phyloP scores from a whole-genome alignment of 345 rosid genomes.

The Camelina sativa region DNA sequence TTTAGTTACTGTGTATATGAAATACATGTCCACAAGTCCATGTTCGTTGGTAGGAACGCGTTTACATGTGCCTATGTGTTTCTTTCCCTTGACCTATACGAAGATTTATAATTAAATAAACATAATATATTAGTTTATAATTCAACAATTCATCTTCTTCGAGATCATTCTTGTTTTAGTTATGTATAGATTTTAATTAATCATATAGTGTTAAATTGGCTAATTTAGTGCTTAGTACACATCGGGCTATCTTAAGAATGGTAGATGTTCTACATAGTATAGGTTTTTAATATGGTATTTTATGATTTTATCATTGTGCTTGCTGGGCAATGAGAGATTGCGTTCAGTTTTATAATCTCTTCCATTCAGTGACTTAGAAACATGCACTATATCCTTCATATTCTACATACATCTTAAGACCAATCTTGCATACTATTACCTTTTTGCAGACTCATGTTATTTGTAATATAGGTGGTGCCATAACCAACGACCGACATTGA shows the following conservation, averaged over 20 bases:
- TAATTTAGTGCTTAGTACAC: neutral
- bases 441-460: no score
- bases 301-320: neutral
- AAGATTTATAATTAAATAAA: neutral
- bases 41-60: slow-evolving; percentile 42
- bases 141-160: neutral
- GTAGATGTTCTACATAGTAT: neutral
- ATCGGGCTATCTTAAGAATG: neutral
- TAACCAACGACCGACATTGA: neutral
- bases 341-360: neutral
- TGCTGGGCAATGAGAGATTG: neutral
- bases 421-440: slow-evolving; percentile 1
- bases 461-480: neutral
- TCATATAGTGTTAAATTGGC: neutral
- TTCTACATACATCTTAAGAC: slow-evolving; percentile 19
- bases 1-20: neutral
- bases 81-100: slow-evolving; percentile 25
- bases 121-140: neutral
- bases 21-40: slow-evolving; percentile 36
- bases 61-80: slow-evolving; percentile 39
- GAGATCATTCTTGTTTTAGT: no score
- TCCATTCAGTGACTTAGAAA: neutral
- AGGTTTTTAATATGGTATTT: neutral
- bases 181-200: no score
- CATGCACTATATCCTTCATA: neutral